Evolutionary conservation across 352 stramenopile species (phyloP), one percentile per base, ranked within the genome.

Genomic region (Pythium phragmiticola): DNA sequence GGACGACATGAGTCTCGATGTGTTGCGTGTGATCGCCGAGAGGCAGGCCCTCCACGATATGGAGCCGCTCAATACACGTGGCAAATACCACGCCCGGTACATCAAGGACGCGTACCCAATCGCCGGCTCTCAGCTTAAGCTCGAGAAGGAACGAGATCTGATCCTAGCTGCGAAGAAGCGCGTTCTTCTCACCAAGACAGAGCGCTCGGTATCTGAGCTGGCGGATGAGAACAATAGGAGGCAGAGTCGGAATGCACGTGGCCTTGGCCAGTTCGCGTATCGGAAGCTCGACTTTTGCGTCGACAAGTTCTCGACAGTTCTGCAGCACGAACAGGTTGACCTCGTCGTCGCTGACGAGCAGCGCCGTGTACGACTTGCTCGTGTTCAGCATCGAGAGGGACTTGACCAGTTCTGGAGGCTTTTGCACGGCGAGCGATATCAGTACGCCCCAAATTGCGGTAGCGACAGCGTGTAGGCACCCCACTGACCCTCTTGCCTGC

Each of bases 101-200:
- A 83, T 94, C 70, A 85, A 83, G 53, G 72, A 91, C 51, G 62
- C 68, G 52, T 94, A 87, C 49, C 85, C 82, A 39, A 89, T 94
- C 50, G 81, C 82, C 34, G 85, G 85, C 12, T 69, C 76, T 16
- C 85, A 94, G 76, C 47, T 92, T 28, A 78, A 71, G 51, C 66
- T 89, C 41, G 82, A 94, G 69, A 82, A 76, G 45, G 75, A 94
- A 57, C 81, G 74, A 17, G 80, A 87, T 19, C 52, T 85, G 63
- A 73, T 75, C 12, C 63, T 84, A 23, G 56, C 66, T 1, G 82
- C 80, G 11, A 90, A 90, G 70, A 94, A 88, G 60, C 83, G 84
- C 50, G 60, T 92, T 14, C 50, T 92, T 19, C 69, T 92, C 21
- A 56, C 68, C 11, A 70, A 77, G 19, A 54, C 52, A 4, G 12